Conservation (phyloP, 768 basidiomycete genomes). For the Lepiota venenata region DNA sequence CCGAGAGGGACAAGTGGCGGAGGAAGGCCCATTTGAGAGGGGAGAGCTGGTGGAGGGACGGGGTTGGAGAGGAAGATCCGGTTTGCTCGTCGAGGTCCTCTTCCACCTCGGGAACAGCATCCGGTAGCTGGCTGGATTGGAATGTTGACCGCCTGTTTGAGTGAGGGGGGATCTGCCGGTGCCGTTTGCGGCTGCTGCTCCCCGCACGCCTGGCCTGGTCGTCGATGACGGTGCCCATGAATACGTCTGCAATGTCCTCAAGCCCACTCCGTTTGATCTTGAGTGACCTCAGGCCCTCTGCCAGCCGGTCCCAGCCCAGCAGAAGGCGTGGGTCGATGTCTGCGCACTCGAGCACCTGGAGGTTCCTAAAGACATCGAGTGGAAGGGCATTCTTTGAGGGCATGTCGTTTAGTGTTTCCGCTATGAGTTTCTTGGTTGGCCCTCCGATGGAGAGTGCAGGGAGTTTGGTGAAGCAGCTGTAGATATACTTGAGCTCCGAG, state of each 20-base stretch:
- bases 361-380: conserved; percentile 80
- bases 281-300: conserved; percentile 67
- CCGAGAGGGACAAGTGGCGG: conserved; percentile 70
- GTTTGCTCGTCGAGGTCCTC: conserved; percentile 18
- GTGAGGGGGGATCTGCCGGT: conserved; percentile 35
- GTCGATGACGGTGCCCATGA: conserved; percentile 76
- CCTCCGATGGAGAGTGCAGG: conserved; percentile 71
- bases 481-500: conserved; percentile 79
- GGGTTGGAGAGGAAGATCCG: conserved; percentile 24
- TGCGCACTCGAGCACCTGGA: conserved; percentile 69
- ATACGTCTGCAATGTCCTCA: conserved; percentile 75
- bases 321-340: conserved; percentile 83
- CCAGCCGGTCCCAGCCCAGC: conserved; percentile 80
- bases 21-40: conserved; percentile 72
- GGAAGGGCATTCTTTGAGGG: conserved; percentile 76
- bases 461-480: conserved; percentile 87
- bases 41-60: conserved; percentile 40
- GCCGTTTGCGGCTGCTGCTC: conserved; percentile 41
- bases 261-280: conserved; percentile 78
- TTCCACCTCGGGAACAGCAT: conserved; percentile 22
- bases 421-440: conserved; percentile 61
- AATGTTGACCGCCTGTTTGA: conserved; percentile 7
- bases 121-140: conserved; percentile 14
- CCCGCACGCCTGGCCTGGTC: conserved; percentile 67
- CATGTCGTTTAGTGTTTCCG: conserved; percentile 66